These are phyloP conservation scores for Musa balbisiana DNA, from an alignment of 202 grass and related monocot species.

Conservation along the genomic window DNA sequence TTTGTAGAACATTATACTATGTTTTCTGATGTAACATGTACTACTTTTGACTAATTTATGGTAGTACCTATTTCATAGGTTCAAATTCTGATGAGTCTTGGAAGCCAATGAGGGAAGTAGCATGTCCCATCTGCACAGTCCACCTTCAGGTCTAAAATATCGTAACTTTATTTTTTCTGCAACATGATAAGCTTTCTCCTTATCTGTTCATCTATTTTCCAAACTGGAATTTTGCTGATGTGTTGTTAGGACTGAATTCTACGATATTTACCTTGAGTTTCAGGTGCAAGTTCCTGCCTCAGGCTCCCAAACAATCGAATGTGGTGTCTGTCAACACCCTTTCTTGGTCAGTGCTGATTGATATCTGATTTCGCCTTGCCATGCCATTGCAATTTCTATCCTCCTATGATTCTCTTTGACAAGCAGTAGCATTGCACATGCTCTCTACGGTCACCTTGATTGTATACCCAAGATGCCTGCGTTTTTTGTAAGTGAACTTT, in stretches of 20 bases:
- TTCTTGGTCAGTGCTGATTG: constrained; percentile 78
- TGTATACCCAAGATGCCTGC: background rate
- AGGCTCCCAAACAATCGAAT: constrained; percentile 86
- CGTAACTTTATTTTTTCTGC: background rate
- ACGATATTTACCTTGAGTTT: background rate
- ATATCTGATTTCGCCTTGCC: constrained; percentile 2
- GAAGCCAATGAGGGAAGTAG: constrained; percentile 12
- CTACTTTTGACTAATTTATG: background rate
- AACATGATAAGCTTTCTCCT: too few relatives aligned
- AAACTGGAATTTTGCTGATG: background rate
- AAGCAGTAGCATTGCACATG: background rate
- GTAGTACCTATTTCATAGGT: background rate
- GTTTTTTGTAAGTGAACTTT: background rate
- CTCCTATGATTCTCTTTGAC: background rate
- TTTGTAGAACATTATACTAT: background rate
- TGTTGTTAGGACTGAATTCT: background rate
- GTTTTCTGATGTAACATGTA: background rate
- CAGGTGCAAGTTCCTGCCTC: constrained; percentile 34
- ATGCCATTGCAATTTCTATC: background rate
- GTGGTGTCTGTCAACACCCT: constrained; percentile 82
- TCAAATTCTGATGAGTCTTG: constrained; percentile 6
- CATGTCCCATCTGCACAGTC: constrained; percentile 15
- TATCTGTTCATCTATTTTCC: too few relatives aligned
- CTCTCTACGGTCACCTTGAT: too few relatives aligned
- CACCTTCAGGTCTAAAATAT: constrained; percentile 16